phyloP scores from a whole-genome alignment of 73 alveolate species.

The Paramecium sexaurelia region DNA sequence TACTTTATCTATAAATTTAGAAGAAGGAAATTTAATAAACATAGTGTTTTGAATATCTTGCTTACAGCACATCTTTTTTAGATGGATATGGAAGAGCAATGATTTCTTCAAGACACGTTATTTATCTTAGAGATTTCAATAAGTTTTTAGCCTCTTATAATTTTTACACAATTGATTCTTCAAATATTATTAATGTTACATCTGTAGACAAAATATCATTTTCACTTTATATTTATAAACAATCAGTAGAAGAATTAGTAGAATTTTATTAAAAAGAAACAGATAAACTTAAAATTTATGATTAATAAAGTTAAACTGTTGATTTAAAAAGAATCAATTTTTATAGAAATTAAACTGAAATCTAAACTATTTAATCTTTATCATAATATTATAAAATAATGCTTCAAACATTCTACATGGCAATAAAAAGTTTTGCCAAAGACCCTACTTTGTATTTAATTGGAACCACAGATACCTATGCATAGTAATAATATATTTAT shows the following conservation, averaged over 20 bases:
- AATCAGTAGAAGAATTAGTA: background rate
- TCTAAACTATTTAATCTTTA: background rate
- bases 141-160: background rate
- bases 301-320: background rate
- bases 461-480: background rate
- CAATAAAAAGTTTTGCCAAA: constrained; percentile 5
- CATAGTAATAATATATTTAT: background rate
- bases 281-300: background rate
- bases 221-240: background rate
- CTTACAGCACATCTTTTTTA: background rate
- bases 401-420: background rate
- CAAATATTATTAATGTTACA: background rate
- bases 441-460: background rate
- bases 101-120: constrained; percentile 3
- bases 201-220: constrained; percentile 1
- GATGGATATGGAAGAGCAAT: constrained; percentile 11
- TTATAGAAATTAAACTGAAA: background rate
- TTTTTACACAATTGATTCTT: background rate
- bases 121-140: background rate
- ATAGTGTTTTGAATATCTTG: constrained; percentile 1
- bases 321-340: background rate
- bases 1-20: background rate
- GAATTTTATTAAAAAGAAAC: background rate
- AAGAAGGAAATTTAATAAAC: background rate
- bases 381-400: background rate